Conservation (phyloP, 371 early-diverging fungal genomes). For the Smittium culicis region DNA sequence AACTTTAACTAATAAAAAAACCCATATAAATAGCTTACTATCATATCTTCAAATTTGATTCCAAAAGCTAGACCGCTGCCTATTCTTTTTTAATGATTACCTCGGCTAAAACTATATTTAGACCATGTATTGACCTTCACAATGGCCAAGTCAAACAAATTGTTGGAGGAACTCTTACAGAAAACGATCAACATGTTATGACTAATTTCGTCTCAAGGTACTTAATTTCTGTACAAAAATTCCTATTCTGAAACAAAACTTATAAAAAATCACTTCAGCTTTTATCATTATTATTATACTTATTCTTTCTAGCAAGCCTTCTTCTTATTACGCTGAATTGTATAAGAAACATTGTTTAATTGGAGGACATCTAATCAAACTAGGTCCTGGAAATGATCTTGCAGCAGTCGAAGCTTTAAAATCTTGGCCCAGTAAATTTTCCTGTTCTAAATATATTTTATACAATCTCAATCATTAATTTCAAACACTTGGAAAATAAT, state of each 20-base stretch:
- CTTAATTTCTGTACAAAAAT: background rate
- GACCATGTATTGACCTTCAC: conserved; percentile 95
- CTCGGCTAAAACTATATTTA: conserved; percentile 43
- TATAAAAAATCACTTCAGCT: conserved; percentile 1
- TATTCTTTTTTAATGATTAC: too few species aligned
- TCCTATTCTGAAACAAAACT: too few species aligned
- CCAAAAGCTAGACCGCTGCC: too few species aligned
- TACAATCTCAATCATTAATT: too few species aligned
- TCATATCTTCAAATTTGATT: too few species aligned
- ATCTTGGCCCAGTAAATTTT: conserved; percentile 57
- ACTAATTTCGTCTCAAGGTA: conserved; percentile 88
- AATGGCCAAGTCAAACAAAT: conserved; percentile 94
- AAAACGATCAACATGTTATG: conserved; percentile 38
- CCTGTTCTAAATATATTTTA: too few species aligned
- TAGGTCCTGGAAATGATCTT: conserved; percentile 74
- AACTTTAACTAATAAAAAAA: too few species aligned
- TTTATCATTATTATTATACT: background rate
- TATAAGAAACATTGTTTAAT: conserved; percentile 53
- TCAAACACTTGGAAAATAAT: too few species aligned
- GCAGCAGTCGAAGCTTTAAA: conserved; percentile 71
- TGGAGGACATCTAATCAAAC: conserved; percentile 90
- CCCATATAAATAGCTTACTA: too few species aligned
- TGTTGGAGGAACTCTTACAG: conserved; percentile 80
- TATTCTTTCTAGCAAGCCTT: conserved; percentile 41
- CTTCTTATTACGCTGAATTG: conserved; percentile 63